These are phyloP conservation scores for Aspergillus haitiensis DNA, from an alignment of 495 filamentous ascomycete genomes.

Conservation along the genomic window DNA sequence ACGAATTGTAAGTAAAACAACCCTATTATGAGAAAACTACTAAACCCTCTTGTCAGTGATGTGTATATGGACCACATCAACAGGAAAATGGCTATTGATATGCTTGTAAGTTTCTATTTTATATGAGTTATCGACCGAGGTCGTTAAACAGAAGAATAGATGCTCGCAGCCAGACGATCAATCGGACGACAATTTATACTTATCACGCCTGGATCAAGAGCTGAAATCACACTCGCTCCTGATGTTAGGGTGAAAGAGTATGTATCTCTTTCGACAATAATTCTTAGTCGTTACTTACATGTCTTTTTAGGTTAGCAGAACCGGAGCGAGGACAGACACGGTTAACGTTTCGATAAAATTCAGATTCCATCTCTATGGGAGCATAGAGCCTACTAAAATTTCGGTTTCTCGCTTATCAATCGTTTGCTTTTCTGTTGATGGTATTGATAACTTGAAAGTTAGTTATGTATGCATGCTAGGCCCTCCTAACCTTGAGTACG, in stretches of 20 bases:
- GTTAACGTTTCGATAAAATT: conserved; percentile 31
- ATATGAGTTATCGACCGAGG: background rate
- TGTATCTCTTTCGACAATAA: conserved; percentile 28
- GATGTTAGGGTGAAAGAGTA: conserved; percentile 88
- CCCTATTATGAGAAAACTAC: conserved; percentile 8
- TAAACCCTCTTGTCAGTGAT: conserved; percentile 56
- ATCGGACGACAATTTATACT: conserved; percentile 92
- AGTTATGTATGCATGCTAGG: too few species aligned
- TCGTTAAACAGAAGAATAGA: conserved; percentile 48
- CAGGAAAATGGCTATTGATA: conserved; percentile 85
- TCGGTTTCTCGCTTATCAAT: background rate
- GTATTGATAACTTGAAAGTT: too few species aligned
- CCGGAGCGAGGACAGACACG: conserved; percentile 54
- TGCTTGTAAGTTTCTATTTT: conserved; percentile 67
- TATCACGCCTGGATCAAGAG: conserved; percentile 89
- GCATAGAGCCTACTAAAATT: background rate
- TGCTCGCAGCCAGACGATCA: conserved; percentile 76
- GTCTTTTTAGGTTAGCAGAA: conserved; percentile 53
- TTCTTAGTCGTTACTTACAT: conserved; percentile 18
- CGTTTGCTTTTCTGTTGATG: background rate
- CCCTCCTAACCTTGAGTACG: too few species aligned
- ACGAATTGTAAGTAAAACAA: conserved; percentile 73
- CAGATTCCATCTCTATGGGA: background rate
- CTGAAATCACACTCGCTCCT: conserved; percentile 62
- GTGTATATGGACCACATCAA: conserved; percentile 99